A percentile compares a stretch with the other conserved stretches of the same genome.
Conservation (phyloP, 495 filamentous ascomycete genomes). For the Penicillium nucicola region DNA sequence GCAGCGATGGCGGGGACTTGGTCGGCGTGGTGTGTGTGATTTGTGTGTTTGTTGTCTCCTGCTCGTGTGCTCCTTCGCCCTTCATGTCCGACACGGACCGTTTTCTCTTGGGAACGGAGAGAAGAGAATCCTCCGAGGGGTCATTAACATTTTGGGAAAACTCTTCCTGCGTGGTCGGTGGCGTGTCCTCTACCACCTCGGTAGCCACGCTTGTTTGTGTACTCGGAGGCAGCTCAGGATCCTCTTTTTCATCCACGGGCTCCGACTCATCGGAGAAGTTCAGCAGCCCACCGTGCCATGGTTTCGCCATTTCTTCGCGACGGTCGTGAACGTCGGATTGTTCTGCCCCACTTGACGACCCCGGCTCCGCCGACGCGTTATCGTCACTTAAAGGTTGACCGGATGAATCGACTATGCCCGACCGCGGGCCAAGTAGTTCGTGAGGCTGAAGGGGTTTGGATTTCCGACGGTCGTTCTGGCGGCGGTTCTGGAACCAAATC, state of each 20-base stretch:
- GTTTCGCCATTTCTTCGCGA: constrained; percentile 16
- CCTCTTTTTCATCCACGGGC: constrained; percentile 25
- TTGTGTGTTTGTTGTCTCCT: constrained; percentile 12
- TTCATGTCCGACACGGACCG: constrained; percentile 33
- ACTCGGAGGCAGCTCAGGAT: constrained; percentile 23
- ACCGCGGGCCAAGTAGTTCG: constrained; percentile 64
- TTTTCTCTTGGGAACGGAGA: constrained; percentile 34
- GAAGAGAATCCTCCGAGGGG: constrained; percentile 17
- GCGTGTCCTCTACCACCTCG: constrained; percentile 30
- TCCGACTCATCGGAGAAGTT: constrained; percentile 34
- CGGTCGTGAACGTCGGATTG: constrained; percentile 20
- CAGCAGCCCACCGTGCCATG: constrained; percentile 25
- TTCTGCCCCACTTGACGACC: constrained; percentile 34
- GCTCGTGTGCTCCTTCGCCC: constrained; percentile 8
- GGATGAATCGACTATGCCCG: constrained; percentile 44
- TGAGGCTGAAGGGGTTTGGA: constrained; percentile 81
- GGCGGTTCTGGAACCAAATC: constrained; percentile 99
- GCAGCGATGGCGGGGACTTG: constrained; percentile 45
- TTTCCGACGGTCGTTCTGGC: constrained; percentile 90
- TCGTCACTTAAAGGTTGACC: constrained; percentile 50
- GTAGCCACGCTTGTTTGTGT: constrained; percentile 39
- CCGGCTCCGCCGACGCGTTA: constrained; percentile 31
- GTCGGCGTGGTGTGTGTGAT: constrained; percentile 19
- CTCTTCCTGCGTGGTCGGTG: constrained; percentile 22
- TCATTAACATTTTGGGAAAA: constrained; percentile 13